These are phyloP conservation scores for Xylaria digitata DNA, from an alignment of 2,329 filamentous ascomycete species.

Conservation along the genomic window DNA sequence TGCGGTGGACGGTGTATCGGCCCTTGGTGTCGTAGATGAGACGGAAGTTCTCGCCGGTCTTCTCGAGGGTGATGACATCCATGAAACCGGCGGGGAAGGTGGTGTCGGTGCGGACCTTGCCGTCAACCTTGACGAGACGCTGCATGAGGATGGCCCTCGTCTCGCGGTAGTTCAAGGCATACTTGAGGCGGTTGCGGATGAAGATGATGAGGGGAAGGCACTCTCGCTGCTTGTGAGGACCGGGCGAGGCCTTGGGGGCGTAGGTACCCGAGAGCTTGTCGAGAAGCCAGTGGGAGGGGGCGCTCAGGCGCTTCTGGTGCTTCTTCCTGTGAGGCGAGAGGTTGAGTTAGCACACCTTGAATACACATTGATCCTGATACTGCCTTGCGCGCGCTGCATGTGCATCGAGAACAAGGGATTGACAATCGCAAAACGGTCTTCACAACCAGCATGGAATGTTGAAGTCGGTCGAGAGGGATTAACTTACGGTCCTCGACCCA, in stretches of 20 bases:
- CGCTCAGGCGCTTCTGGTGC: conserved; percentile 99
- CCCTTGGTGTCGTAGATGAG: conserved; percentile 99
- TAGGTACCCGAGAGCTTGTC: conserved; percentile 98
- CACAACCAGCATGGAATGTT: background rate
- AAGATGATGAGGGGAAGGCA: conserved; percentile 99
- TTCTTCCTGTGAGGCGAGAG: conserved; percentile 76
- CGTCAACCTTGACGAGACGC: conserved; percentile 99
- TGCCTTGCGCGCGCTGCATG: background rate
- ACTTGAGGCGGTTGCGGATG: conserved; percentile 97
- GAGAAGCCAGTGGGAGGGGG: conserved; percentile 99
- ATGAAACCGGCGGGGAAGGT: conserved; percentile 99
- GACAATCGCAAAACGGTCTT: background rate
- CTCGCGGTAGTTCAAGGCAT: conserved; percentile 98
- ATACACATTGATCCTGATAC: background rate
- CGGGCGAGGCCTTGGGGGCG: conserved; percentile 76
- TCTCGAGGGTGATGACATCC: conserved; percentile 99
- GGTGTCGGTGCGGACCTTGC: conserved; percentile 98
- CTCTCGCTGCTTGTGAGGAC: conserved; percentile 99
- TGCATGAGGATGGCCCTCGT: conserved; percentile 98
- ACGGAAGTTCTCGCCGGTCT: conserved; percentile 99
- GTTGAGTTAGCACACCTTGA: conserved; percentile 46
- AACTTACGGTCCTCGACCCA: conserved; percentile 67
- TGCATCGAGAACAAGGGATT: background rate
- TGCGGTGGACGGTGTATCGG: conserved; percentile 99
- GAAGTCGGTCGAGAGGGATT: conserved; percentile 6